phyloP scores from a whole-genome alignment of 768 basidiomycete genomes.

The Mycena kentingensis region DNA sequence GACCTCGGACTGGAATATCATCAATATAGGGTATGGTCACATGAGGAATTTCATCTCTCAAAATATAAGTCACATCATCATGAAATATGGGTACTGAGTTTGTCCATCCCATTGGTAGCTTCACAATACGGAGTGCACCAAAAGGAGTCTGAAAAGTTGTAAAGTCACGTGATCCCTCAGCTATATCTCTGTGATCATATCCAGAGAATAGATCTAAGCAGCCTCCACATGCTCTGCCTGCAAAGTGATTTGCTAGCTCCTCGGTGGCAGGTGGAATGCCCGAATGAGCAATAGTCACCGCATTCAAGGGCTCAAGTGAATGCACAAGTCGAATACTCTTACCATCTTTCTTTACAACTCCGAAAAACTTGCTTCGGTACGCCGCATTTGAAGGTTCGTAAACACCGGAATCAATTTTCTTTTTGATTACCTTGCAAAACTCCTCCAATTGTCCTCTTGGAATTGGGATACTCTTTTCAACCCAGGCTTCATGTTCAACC shows the following conservation, averaged over 20 bases:
- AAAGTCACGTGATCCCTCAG: slow-evolving; percentile 26
- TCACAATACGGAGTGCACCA: slow-evolving; percentile 20
- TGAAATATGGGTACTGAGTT: slow-evolving; percentile 35
- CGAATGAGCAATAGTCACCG: too few species aligned
- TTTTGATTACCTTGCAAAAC: slow-evolving; percentile 18
- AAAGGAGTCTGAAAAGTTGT: slow-evolving; percentile 33
- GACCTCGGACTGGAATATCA: slow-evolving; percentile 31
- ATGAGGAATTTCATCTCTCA: slow-evolving; percentile 31
- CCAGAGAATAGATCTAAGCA: slow-evolving; percentile 27
- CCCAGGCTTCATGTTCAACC: too few species aligned
- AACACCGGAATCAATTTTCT: slow-evolving; percentile 12
- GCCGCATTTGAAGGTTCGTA: slow-evolving; percentile 13
- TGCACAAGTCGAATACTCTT: slow-evolving; percentile 24
- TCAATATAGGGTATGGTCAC: slow-evolving; percentile 30
- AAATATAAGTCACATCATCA: slow-evolving; percentile 28
- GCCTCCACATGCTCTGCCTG: too few species aligned
- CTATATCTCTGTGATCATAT: slow-evolving; percentile 29
- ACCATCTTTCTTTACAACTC: slow-evolving; percentile 28
- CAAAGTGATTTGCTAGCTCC: too few species aligned
- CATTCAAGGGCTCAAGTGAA: slow-evolving; percentile 19
- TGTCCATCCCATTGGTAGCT: slow-evolving; percentile 34
- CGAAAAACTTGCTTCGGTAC: slow-evolving; percentile 35
- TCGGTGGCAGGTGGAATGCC: too few species aligned
- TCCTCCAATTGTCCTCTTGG: slow-evolving; percentile 17
- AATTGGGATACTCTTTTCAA: too few species aligned